phyloP scores from a whole-genome alignment of 139 green algal species.

The Chlorella sp. region DNA sequence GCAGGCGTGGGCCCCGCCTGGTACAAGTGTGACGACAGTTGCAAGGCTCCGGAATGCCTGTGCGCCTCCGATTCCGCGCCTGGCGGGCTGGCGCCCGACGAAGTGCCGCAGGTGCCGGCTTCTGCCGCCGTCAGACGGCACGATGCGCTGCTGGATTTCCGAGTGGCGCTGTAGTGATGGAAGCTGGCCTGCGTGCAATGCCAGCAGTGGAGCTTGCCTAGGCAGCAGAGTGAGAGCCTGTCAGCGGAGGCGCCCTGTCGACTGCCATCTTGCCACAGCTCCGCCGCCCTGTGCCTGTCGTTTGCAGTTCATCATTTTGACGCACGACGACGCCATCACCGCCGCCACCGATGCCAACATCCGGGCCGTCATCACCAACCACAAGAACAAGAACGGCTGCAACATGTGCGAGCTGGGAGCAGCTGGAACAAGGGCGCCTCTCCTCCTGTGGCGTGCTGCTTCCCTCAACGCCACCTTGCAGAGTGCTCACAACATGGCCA shows the following conservation, averaged over 20 bases:
- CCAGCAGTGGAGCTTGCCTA: background rate
- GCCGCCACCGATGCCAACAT: slow-evolving; percentile 9
- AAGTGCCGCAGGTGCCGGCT: slow-evolving; percentile 25
- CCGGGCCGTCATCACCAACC: slow-evolving; percentile 28
- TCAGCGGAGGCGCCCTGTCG: too few species aligned
- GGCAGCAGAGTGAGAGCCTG: too few species aligned
- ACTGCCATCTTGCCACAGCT: too few species aligned
- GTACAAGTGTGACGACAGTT: slow-evolving; percentile 30
- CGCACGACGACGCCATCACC: slow-evolving; percentile 43
- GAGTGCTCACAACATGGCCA: too few species aligned
- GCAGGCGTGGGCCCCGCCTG: slow-evolving; percentile 3
- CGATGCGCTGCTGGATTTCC: background rate
- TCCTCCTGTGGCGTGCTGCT: too few species aligned
- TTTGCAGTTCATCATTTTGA: slow-evolving; percentile 14
- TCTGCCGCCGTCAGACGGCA: background rate
- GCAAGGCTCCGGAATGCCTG: slow-evolving; percentile 11
- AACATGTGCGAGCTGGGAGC: too few species aligned
- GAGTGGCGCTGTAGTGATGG: background rate
- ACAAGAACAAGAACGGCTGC: slow-evolving; percentile 44
- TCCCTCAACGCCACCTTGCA: too few species aligned
- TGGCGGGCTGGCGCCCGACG: background rate
- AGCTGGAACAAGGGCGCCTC: too few species aligned
- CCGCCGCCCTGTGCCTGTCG: too few species aligned
- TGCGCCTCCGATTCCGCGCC: slow-evolving; percentile 32
- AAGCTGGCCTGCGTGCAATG: background rate